Evolutionary conservation across 2,329 filamentous ascomycete species (phyloP).

Genomic region (Purpureocillium lavendulum): DNA sequence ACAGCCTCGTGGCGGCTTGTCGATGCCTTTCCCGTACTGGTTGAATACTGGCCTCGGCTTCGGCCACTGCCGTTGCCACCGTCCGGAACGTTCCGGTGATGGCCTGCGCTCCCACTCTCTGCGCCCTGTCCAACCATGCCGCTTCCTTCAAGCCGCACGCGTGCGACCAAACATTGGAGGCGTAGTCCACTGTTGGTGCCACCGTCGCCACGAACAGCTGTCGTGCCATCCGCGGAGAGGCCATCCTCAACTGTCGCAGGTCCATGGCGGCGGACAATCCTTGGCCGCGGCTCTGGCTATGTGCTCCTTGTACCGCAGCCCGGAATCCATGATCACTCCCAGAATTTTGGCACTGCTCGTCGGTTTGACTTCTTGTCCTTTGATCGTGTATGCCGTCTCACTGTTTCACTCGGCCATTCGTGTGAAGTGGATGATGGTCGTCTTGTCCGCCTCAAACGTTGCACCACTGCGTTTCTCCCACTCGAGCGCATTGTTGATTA

Average conservation of each 20-base stretch:
- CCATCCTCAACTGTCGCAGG: conserved; percentile 4
- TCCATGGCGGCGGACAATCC: conserved; percentile 4
- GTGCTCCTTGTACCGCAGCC: too few relatives aligned
- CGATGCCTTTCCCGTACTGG: neutral
- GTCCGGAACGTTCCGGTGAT: conserved; percentile 2
- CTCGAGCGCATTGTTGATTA: conserved; percentile 12
- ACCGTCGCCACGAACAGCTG: conserved; percentile 2
- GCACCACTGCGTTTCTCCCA: conserved; percentile 15
- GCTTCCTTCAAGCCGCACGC: neutral
- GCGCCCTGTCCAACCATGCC: neutral
- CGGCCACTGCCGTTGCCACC: neutral
- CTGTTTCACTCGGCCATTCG: neutral
- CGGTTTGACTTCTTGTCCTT: conserved; percentile 1
- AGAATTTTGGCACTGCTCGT: conserved; percentile 6
- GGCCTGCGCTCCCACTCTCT: conserved; percentile 3
- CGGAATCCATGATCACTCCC: conserved; percentile 11
- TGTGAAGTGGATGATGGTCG: conserved; percentile 11
- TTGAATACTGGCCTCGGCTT: conserved; percentile 5
- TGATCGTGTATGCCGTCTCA: conserved; percentile 2
- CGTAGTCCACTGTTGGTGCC: neutral
- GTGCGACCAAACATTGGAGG: neutral
- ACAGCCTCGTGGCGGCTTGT: neutral
- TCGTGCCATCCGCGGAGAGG: conserved; percentile 1
- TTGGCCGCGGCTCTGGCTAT: conserved; percentile 3
- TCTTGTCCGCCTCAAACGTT: conserved; percentile 16